phyloP scores from a whole-genome alignment of 441 rosid genomes.

The Pelargonium australe region DNA sequence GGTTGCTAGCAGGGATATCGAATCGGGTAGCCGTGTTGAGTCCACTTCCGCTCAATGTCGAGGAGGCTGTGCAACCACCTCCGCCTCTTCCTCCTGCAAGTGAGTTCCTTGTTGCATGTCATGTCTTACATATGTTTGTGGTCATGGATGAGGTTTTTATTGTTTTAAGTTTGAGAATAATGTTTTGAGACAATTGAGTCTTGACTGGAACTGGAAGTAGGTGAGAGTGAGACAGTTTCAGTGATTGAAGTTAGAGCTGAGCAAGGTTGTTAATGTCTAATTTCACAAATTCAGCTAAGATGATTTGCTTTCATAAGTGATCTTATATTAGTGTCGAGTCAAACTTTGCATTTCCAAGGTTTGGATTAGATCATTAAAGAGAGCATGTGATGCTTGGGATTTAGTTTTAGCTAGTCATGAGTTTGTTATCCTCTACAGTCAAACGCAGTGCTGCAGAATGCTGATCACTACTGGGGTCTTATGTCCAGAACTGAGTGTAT shows the following conservation, averaged over 20 bases:
- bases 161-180: neutral
- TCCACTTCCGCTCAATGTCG: slow-evolving; percentile 28
- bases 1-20: slow-evolving; percentile 46
- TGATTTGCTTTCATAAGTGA: neutral
- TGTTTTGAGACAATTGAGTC: neutral
- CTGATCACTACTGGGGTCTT: too few relatives aligned
- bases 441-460: too few relatives aligned
- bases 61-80: slow-evolving; percentile 31
- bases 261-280: too few relatives aligned
- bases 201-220: neutral
- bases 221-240: neutral
- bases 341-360: neutral
- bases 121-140: neutral
- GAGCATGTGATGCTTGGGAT: too few relatives aligned
- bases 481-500: too few relatives aligned
- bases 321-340: neutral
- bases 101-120: slow-evolving; percentile 26
- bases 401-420: too few relatives aligned
- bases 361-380: too few relatives aligned
- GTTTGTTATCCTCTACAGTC: too few relatives aligned
- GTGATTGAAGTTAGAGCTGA: slow-evolving; percentile 2
- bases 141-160: neutral
- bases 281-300: too few relatives aligned
- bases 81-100: slow-evolving; percentile 48
- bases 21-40: slow-evolving; percentile 39